These are phyloP conservation scores for Neocucurbitaria cava DNA, from an alignment of 2,329 filamentous ascomycete genomes.

Conservation along the genomic window DNA sequence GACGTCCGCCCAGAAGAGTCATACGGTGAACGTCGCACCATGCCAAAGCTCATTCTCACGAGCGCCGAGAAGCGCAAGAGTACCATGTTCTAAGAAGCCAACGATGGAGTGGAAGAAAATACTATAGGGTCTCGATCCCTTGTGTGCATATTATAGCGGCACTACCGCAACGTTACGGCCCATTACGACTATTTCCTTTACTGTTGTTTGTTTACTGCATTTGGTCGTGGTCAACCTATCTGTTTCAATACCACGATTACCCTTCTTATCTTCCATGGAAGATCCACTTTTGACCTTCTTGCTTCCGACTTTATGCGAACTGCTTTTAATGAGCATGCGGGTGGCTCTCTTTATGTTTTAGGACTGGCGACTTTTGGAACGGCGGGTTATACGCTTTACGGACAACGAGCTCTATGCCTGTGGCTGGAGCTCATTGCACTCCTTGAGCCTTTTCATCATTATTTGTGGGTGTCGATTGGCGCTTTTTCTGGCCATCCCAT, in stretches of 20 bases:
- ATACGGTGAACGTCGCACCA: conserved; percentile 73
- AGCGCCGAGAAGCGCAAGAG: conserved; percentile 91
- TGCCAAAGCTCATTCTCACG: conserved; percentile 84
- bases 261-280: conserved; percentile 39
- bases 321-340: conserved; percentile 46
- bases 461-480: conserved; percentile 11
- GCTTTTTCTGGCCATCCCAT: conserved; percentile 11
- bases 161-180: conserved; percentile 44
- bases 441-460: conserved; percentile 34
- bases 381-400: conserved; percentile 21
- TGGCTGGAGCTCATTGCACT: conserved; percentile 46
- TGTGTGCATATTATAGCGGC: conserved; percentile 47
- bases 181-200: conserved; percentile 45
- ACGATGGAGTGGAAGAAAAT: conserved; percentile 17
- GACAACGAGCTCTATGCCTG: conserved; percentile 45
- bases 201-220: conserved; percentile 35
- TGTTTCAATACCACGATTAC: conserved; percentile 35
- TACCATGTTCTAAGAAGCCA: conserved; percentile 60
- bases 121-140: conserved; percentile 25
- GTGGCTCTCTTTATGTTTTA: conserved; percentile 30
- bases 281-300: conserved; percentile 38
- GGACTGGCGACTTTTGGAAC: conserved; percentile 15
- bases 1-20: conserved; percentile 61
- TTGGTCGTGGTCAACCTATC: conserved; percentile 26
- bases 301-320: conserved; percentile 37